Percentiles rank a stretch among this genome's conserved stretches.
Conservation (phyloP, 1,284 basidiomycete genomes). For the Fomitopsis palustris region DNA sequence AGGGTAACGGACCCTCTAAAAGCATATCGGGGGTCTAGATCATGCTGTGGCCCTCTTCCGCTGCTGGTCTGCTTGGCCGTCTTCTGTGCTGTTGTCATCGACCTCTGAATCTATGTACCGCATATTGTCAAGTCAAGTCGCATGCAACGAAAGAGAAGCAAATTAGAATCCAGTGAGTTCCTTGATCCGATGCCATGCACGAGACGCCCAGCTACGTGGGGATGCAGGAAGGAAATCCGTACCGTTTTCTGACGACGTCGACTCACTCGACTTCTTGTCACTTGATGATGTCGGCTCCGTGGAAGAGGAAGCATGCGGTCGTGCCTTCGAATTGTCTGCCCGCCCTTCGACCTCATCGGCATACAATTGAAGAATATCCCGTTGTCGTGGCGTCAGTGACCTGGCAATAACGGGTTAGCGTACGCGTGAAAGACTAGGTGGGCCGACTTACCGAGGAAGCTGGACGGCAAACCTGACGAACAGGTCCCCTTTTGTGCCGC, state of each 20-base stretch:
- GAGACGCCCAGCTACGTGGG: constrained; percentile 65
- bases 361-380: constrained; percentile 84
- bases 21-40: neutral
- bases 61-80: constrained; percentile 19
- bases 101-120: neutral
- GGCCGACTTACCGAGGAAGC: constrained; percentile 76
- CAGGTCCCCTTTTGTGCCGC: constrained; percentile 79
- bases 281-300: constrained; percentile 17
- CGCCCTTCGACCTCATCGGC: constrained; percentile 91
- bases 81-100: neutral
- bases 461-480: constrained; percentile 88
- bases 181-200: constrained; percentile 63
- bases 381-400: constrained; percentile 79
- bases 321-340: constrained; percentile 14
- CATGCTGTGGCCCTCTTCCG: constrained; percentile 20
- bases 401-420: constrained; percentile 39
- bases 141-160: constrained; percentile 38
- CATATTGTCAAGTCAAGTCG: constrained; percentile 2
- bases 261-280: constrained; percentile 14
- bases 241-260: constrained; percentile 54
- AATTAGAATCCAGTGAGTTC: constrained; percentile 67
- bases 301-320: constrained; percentile 11
- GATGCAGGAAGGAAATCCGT: constrained; percentile 60
- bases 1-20: neutral
- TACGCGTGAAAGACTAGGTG: constrained; percentile 3